phyloP scores from a whole-genome alignment of 108 stramenopile species.

The Cylindrotheca closterium region DNA sequence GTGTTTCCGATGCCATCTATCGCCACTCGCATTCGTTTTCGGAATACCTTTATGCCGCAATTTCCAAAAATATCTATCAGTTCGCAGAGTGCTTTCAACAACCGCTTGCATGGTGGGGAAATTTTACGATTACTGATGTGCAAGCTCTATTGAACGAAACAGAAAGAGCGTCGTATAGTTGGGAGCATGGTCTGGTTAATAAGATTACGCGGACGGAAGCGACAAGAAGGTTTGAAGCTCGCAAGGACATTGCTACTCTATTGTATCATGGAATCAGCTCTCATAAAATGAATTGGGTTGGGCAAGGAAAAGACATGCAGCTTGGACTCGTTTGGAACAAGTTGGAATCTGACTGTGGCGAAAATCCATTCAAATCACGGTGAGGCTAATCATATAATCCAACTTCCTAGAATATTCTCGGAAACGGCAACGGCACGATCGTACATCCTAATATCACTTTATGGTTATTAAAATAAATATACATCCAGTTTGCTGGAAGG shows the following conservation, averaged over 20 bases:
- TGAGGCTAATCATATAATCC: no score
- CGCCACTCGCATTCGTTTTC: background rate
- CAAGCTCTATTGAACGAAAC: background rate
- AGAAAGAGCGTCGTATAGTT: background rate
- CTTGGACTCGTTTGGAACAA: no score
- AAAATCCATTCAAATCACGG: no score
- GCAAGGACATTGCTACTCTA: background rate
- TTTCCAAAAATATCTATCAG: background rate
- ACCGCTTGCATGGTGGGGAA: background rate
- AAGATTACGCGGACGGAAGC: background rate
- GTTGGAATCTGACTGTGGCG: no score
- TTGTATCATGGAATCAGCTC: background rate
- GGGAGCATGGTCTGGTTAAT: background rate
- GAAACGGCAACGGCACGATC: no score
- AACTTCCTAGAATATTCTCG: no score
- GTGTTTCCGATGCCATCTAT: background rate
- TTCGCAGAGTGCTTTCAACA: background rate
- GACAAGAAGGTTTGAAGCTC: background rate
- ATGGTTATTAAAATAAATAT: no score
- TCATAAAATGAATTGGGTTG: no score
- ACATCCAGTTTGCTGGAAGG: no score
- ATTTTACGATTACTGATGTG: background rate
- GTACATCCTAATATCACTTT: no score
- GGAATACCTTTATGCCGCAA: background rate
- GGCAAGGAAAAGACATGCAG: no score